Conservation (phyloP, 73 alveolate genomes). For the Tetrahymena elliotti region DNA sequence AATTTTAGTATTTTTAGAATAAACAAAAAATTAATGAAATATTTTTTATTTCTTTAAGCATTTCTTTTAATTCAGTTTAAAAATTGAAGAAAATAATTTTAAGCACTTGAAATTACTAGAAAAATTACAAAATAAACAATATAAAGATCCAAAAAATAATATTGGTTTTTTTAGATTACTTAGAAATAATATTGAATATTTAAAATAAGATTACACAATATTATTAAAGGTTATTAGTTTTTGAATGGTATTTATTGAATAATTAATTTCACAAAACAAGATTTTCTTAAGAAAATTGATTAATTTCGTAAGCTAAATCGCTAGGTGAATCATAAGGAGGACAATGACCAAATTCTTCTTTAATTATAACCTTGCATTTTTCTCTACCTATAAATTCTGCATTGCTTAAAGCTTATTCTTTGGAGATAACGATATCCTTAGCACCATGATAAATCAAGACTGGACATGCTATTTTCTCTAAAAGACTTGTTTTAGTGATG, state of each 20-base stretch:
- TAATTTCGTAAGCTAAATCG: not conserved
- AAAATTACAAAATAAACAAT: too few relatives aligned
- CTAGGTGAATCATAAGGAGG: not conserved
- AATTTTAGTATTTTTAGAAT: too few relatives aligned
- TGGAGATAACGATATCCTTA: not conserved
- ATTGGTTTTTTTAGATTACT: too few relatives aligned
- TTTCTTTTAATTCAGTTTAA: too few relatives aligned
- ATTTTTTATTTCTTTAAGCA: too few relatives aligned
- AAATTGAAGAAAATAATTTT: too few relatives aligned
- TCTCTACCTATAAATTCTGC: not conserved
- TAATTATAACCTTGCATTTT: not conserved
- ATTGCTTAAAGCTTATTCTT: not conserved
- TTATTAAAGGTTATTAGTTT: too few relatives aligned
- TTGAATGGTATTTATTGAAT: not conserved
- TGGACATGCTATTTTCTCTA: not conserved
- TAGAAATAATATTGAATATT: too few relatives aligned
- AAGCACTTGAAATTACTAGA: too few relatives aligned
- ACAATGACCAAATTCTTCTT: not conserved
- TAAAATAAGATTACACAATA: too few relatives aligned
- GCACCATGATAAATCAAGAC: not conserved
- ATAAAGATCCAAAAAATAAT: too few relatives aligned
- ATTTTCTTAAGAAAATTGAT: not conserved
- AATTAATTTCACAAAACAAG: not conserved
- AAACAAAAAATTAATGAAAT: too few relatives aligned
- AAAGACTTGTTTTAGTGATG: not conserved